Base-by-base conservation (phyloP, 2,329 filamentous ascomycete species). In the Dactylonectria macrodidyma region DNA sequence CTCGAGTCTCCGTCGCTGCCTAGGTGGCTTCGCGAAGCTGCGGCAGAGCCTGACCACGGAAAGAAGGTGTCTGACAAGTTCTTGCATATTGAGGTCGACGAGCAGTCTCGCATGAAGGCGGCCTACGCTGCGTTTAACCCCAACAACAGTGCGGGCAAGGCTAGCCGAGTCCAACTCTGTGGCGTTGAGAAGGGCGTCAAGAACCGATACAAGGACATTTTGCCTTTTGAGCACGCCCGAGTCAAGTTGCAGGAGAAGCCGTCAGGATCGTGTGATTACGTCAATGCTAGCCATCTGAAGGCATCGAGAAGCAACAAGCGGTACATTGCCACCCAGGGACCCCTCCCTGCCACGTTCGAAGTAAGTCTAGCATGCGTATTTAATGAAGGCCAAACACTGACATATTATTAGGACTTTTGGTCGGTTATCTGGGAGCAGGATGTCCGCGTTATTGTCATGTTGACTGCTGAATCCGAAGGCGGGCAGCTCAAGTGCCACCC, bases 381-480 rank as follows among this genome's bases (percentile, higher is more conserved):
- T 8, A 5, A 41, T 30, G 24, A 5, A 30, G 22, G 24, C 33
- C 44, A 55, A 6, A 60, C 33, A 10, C 77, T 83, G 72, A 84
- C 76, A 26, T 52, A 3, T 8, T 58, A 44, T 3, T 73, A 96
- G 93, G 96, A 99, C 80, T 99, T 99, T 78, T 99, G 96, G 96
- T 95, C 94, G 67, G 92, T 98, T 11, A 88, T 98, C 34, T 99
- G 96, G 96, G 95, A 98, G 78, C 93, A 98, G 80, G 95, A 98
- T 78, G 92, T 97, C 3, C 92, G 95, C 59, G 93, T 98, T 30
- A 92, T 99, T 69, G 95, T 98, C 71, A 98, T 98, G 92, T 87
- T 99, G 72, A 99, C 96, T 6, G 95, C 96, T 2, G 95, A 98
- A 80, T 89, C 93, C 30, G 96, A 99, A 83, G 94, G 95, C 26